Evolutionary conservation across 1,284 basidiomycete species (phyloP), one percentile per base, ranked within the genome.

Genomic region (Xerocomus amazonicus): DNA sequence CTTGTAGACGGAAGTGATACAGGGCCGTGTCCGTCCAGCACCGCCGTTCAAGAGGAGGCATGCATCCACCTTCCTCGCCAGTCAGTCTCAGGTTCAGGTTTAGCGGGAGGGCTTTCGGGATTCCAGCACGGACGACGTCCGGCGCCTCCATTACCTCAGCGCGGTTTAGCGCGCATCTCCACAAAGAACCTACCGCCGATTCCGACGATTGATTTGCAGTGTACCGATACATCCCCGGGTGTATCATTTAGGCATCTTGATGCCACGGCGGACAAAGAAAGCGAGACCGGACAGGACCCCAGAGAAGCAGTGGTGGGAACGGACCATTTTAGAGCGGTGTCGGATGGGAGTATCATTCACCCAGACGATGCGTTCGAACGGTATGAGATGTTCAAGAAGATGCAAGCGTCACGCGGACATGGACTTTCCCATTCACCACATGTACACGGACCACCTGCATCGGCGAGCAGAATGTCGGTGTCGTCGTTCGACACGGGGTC

Each of bases 311-410:
- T 14, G 27, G 37, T 41, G 9, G 47, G 39, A 29, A 27, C 6
- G 4, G 42, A 39, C 7, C 60, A 46, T 13, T 6, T 45, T 34
- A 52, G 45, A 39, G 29, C 27, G 31, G 13, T 19, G 34, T 56
- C 58, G 33, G 57, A 61, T 3, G 51, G 52, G 31, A 47, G 52
- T 6, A 37, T 54, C 36, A 3, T 51, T 6, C 61, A 42, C 10
- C 73, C 90, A 47, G 86, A 94, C 59, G 94, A 97, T 67, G 94
- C 94, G 0, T 97, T 89, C 66, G 91, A 92, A 52, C 78, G 91
- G 16, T 97, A 94, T 63, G 89, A 93, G 70, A 76, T 82, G 39
- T 92, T 87, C 67, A 81, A 81, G 57, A 78, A 83, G 57, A 69
- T 69, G 42, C 75, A 80, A 54, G 65, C 68, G 6, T 53, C 53